Evolutionary conservation across 1,139 yeast genomes (phyloP), one percentile per base, ranked within the genome.

Genomic region (Nakaseomyces sp.): DNA sequence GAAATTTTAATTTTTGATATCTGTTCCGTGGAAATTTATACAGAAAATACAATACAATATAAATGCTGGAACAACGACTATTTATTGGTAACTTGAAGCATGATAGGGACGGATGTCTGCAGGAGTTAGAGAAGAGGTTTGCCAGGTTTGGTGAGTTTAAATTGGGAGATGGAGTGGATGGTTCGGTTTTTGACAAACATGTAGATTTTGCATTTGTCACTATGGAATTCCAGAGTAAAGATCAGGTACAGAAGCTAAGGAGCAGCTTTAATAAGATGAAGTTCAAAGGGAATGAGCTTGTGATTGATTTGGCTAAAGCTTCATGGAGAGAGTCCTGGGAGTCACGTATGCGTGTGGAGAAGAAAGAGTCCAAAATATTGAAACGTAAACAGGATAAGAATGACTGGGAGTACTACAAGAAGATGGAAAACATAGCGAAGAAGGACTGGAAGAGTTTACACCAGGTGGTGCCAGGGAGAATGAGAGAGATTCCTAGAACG

Each of bases 201-300:
- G 73, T 69, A 45, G 70, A 71, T 54, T 89, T 79, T 67, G 96
- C 81, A 1, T 87, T 73, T 54, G 62, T 84, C 1, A 77, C 82
- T 9, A 64, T 89, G 61, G 65, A 69, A 9, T 61, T 80, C n/a
- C 65, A 71, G 0, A 67, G 70, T 7, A 66, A 67, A 15, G 64
- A 70, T 24, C 73, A 69, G n/a, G 54, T 51, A 47, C 67, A 64
- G 1, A 73, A 73, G 40, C 64, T 89, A 47, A 73, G 73, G 48
- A 61, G 66, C 5, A 68, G 82, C 1, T 72, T 85, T 49, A 74
- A 85, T 58, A 93, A 89, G 18, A 75, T 81, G 1, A 72, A 73
- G 33, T 89, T 74, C 62, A 86, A 84, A 73, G 95, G 95, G 1
- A 71, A 80, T 41, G 77, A 73, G 48, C 65, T 89, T 33, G 67